These are phyloP conservation scores for Candolleomyces efflorescens DNA, from an alignment of 768 basidiomycete species.

Conservation along the genomic window DNA sequence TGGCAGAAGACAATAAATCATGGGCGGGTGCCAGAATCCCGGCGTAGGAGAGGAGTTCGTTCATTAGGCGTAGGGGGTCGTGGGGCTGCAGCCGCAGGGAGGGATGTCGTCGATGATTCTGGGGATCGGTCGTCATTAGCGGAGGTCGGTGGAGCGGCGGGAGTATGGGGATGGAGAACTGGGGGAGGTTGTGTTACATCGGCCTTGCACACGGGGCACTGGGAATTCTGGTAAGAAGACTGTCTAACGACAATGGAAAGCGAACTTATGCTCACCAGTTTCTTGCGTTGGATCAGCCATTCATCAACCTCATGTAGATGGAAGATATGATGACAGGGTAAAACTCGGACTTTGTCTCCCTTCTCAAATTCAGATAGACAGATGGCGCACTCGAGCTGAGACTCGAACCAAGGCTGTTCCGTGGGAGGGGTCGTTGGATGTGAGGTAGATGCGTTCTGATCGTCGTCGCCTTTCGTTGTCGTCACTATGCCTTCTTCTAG, in stretches of 20 bases:
- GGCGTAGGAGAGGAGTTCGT: conserved; percentile 35
- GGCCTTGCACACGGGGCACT: conserved; percentile 93
- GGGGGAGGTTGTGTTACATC: conserved; percentile 72
- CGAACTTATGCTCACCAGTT: conserved; percentile 58
- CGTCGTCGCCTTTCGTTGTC: conserved; percentile 8
- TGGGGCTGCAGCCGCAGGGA: background rate
- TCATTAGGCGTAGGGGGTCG: conserved; percentile 26
- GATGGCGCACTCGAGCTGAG: conserved; percentile 87
- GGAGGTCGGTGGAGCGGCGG: conserved; percentile 9
- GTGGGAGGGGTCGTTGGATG: conserved; percentile 32
- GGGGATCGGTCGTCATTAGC: conserved; percentile 4
- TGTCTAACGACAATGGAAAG: background rate
- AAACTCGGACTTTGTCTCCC: conserved; percentile 85
- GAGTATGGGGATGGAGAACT: conserved; percentile 13
- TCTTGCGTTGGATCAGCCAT: conserved; percentile 91
- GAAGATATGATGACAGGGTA: conserved; percentile 95
- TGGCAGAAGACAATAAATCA: conserved; percentile 9
- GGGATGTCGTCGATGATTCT: background rate
- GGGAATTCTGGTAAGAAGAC: conserved; percentile 9
- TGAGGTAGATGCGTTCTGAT: conserved; percentile 17
- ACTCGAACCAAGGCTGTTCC: conserved; percentile 71
- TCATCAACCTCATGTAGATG: conserved; percentile 88
- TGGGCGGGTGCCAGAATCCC: conserved; percentile 16
- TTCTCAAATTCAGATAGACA: conserved; percentile 83
- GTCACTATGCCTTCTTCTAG: conserved; percentile 33